Base-by-base conservation (phyloP, 192 early-diverging fungal genomes). In the Coemansia sp. region DNA sequence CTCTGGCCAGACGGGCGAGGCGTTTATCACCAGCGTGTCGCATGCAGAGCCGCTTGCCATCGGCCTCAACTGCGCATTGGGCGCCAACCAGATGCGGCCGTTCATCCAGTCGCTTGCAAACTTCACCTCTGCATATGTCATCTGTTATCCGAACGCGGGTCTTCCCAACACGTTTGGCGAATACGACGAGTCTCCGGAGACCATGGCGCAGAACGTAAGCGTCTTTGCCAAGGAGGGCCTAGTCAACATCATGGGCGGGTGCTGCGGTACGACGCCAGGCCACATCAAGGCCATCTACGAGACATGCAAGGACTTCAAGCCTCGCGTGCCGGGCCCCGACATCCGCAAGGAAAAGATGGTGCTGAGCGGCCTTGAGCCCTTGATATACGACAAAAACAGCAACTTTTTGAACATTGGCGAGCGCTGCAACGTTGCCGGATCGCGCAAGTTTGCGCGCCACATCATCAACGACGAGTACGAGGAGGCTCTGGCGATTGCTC, bases 71-170 rank as follows among this genome's bases (percentile, higher is more conserved):
- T 93, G 91, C 64, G 90, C 91, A 16, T 78, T 93, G 49, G 91
- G 91, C 25, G 94, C 95, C 35, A 83, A 87, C 57, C 94, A 96
- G 80, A 98, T 98, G 95, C 85, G 91, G 25, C 95, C 95, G 35
- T 98, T 98, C 64, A 82, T 98, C 67, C 90, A 95, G 75, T 89
- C 87, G 67, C 93, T 98, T 47, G 86, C 92, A 53, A 86, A 86
- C 60, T 91, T 88, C 57, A 88, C 93, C 46, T 84, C 89, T 51
- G 79, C 87, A 9, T 90, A 89, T 65, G 83, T 90, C 35, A 92
- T 98, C 52, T 98, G 94, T 73, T 98, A 98, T 64, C 95, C 95
- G 27, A 98, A 98, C 67, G 94, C 95, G 51, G 95, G 95, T 71
- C 78, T 98, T 42, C 95, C 95, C 62, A 98, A 98, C 75, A 93